These are phyloP conservation scores for Coemansia aciculifera DNA, from an alignment of 192 early-diverging fungal species.

Conservation along the genomic window DNA sequence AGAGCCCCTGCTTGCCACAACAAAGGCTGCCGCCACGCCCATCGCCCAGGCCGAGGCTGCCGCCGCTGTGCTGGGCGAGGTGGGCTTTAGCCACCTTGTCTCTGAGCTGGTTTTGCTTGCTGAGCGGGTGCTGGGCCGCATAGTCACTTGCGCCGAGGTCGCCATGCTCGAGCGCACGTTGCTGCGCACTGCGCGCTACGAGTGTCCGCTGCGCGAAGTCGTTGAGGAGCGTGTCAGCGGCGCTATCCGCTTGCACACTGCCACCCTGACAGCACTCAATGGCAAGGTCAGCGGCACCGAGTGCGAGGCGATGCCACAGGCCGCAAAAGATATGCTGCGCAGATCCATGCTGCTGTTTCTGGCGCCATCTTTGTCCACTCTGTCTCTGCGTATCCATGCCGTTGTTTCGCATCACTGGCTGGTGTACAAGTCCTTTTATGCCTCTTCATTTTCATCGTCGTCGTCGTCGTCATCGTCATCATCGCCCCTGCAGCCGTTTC, in stretches of 20 bases:
- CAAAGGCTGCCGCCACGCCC: background rate
- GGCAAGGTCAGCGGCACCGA: conserved; percentile 23
- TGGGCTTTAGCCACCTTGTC: conserved; percentile 36
- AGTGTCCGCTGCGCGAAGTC: conserved; percentile 48
- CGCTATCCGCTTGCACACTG: conserved; percentile 29
- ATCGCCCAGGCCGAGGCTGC: background rate
- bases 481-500: background rate
- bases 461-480: background rate
- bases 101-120: conserved; percentile 35
- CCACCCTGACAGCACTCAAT: conserved; percentile 20
- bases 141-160: conserved; percentile 18
- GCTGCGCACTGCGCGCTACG: conserved; percentile 44
- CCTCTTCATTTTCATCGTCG: background rate
- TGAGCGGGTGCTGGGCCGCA: conserved; percentile 29
- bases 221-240: conserved; percentile 45
- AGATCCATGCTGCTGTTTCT: conserved; percentile 41
- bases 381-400: conserved; percentile 29
- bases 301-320: conserved; percentile 38
- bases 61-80: conserved; percentile 21
- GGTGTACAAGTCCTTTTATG: conserved; percentile 49
- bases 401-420: conserved; percentile 50
- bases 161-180: conserved; percentile 47
- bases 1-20: conserved; percentile 23
- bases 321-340: conserved; percentile 26
- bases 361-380: conserved; percentile 28